Evolutionary conservation across 495 filamentous ascomycete genomes (phyloP), one percentile per base, ranked within the genome.

Genomic region (Friedmanniomyces endolithicus): DNA sequence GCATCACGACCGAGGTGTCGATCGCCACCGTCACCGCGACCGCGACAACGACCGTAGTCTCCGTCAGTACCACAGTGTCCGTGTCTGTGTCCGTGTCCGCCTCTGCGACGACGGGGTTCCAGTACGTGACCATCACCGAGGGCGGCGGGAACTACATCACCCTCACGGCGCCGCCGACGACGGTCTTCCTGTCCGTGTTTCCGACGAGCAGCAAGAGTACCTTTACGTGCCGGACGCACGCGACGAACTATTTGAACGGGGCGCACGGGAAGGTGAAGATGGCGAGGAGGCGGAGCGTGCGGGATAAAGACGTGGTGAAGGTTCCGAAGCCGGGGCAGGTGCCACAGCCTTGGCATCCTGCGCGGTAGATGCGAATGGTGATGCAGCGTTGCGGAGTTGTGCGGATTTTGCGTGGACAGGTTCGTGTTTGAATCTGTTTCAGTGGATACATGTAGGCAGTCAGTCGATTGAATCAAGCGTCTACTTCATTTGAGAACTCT

Each of bases 161-260:
- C 11, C 37, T 57, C 17, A 61, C 59, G 6, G 59, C 43, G 9
- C 27, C 48, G 41, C n/a, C 45, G 33, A 37, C 8, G 22, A 48
- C 44, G 2, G 34, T 52, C 3, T 16, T 27, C 29, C 31, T 27
- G 17, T 52, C 43, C 33, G 37, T 52, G 4, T 33, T 20, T 14
- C 43, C 55, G 27, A 44, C 39, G 6, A 47, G 19, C 6, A 48
- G 33, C 11, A 56, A 25, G 35, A 37, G 24, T n/a, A 56, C 34
- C 24, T 62, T 62, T 37, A 54, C 55, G 1, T 62, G 60, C 48
- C 37, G 56, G 34, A 62, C 60, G 17, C 52, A 47, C 23, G 47
- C 50, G 11, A 58, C 60, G 20, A 62, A 62, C 43, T 62, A 61
- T 46, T 43, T 61, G 24, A 61, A 61, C 23, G 54, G 54, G 2